phyloP scores from a whole-genome alignment of 106 monocot genomes.

The Acorus gramineus region DNA sequence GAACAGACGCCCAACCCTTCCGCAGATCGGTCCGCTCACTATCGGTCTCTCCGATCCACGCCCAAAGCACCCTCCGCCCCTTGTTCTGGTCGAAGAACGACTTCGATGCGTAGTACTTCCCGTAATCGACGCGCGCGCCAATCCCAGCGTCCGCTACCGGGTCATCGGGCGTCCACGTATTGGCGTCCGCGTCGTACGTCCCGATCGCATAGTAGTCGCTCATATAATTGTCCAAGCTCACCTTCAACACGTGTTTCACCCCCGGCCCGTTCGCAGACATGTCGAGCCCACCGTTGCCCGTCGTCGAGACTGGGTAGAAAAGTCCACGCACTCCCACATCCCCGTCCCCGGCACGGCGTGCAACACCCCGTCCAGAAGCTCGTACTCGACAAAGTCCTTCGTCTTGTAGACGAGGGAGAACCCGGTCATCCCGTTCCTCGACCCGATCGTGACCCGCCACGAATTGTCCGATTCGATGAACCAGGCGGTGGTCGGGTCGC shows the following conservation, averaged over 20 bases:
- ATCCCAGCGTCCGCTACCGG: constrained; percentile 38
- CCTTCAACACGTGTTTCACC: constrained; percentile 56
- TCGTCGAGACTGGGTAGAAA: constrained; percentile 46
- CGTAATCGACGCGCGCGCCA: constrained; percentile 61
- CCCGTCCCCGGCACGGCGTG: constrained; percentile 44
- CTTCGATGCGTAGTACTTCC: constrained; percentile 62
- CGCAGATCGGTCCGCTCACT: constrained; percentile 41
- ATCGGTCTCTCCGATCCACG: constrained; percentile 66
- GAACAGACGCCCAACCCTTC: constrained; percentile 43
- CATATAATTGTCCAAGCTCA: constrained; percentile 45
- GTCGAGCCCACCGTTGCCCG: constrained; percentile 12
- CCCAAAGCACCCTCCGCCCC: constrained; percentile 45
- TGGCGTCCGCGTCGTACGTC: constrained; percentile 17
- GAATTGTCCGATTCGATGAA: constrained; percentile 16
- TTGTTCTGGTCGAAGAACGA: constrained; percentile 48
- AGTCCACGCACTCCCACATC: constrained; percentile 81
- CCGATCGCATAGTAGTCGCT: constrained; percentile 54
- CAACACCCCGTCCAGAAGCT: constrained; percentile 30
- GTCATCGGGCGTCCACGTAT: constrained; percentile 38
- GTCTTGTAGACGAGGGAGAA: constrained; percentile 37
- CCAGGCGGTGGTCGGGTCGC: constrained; percentile 62
- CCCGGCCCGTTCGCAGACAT: constrained; percentile 11
- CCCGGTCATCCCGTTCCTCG: constrained; percentile 31
- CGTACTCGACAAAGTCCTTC: constrained; percentile 40
- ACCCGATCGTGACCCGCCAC: constrained; percentile 32